Evolutionary conservation across 192 early-diverging fungal species (phyloP).

Genomic region (Entrophospora sp.): DNA sequence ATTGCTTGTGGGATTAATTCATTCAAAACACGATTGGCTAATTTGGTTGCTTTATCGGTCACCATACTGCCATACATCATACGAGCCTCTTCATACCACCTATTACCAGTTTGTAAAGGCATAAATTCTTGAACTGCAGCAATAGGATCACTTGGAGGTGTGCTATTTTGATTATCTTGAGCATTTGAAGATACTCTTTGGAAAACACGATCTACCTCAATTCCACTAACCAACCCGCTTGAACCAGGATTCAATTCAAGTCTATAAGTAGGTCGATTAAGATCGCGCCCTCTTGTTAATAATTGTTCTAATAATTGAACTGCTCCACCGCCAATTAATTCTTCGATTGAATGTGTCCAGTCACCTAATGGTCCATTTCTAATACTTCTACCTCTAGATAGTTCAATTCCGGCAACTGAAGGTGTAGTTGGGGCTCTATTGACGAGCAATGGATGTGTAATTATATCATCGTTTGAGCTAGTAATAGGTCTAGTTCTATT

Average conservation of each 20-base stretch:
- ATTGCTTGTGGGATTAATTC: conserved; percentile 66
- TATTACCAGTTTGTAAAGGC: conserved; percentile 60
- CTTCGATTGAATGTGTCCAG: conserved; percentile 50
- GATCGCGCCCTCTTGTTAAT: conserved; percentile 27
- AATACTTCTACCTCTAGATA: conserved; percentile 21
- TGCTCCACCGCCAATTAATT: conserved; percentile 51
- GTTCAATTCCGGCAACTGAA: not conserved
- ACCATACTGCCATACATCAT: conserved; percentile 64
- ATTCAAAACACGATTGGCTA: conserved; percentile 59
- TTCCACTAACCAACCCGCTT: conserved; percentile 24
- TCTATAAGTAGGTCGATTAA: conserved; percentile 26
- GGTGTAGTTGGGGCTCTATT: conserved; percentile 31
- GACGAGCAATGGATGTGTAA: conserved; percentile 58
- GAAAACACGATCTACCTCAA: conserved; percentile 28
- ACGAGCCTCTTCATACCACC: conserved; percentile 82
- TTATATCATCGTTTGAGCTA: conserved; percentile 42
- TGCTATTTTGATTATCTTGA: conserved; percentile 18
- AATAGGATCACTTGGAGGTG: conserved; percentile 30
- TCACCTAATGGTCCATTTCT: conserved; percentile 38
- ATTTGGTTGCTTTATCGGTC: conserved; percentile 48
- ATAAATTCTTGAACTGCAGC: conserved; percentile 60
- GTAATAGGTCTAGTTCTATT: conserved; percentile 27
- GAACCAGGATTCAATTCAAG: conserved; percentile 29
- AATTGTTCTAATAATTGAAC: conserved; percentile 45
- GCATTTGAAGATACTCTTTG: not conserved